Evolutionary conservation across 306 rosid genomes (phyloP).

Genomic region (Pterocarpus santalinus): DNA sequence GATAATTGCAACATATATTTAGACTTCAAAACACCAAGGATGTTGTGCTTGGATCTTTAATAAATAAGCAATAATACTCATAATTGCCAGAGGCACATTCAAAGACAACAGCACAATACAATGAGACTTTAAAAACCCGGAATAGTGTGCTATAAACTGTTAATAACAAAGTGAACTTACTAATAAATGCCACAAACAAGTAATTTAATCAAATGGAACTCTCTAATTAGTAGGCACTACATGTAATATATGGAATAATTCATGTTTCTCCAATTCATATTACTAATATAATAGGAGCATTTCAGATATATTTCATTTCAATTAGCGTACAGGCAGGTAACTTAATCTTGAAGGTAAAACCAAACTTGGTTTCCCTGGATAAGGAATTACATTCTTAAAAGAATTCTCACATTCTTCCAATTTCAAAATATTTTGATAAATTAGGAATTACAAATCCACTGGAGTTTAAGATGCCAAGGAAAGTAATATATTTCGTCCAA

Average conservation of each 20-base stretch:
- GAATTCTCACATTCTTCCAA: too few species aligned
- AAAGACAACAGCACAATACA: background rate
- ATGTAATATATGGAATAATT: background rate
- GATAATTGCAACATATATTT: background rate
- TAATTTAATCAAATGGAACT: background rate
- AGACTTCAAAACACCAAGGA: constrained; percentile 6
- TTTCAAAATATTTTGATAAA: background rate
- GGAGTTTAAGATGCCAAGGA: background rate
- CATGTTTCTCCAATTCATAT: background rate
- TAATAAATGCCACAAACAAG: background rate
- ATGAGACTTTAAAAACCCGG: background rate
- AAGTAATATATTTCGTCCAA: background rate
- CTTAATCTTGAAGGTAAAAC: background rate
- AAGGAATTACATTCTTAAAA: background rate
- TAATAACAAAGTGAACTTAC: background rate
- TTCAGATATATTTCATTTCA: background rate
- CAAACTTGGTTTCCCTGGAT: background rate
- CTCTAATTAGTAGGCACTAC: background rate
- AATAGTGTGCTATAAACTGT: background rate
- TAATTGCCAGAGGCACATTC: background rate
- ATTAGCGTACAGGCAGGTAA: background rate
- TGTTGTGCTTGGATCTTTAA: background rate
- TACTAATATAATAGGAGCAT: background rate
- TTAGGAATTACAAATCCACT: constrained; percentile 1
- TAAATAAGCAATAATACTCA: background rate